Evolutionary conservation across 2,329 filamentous ascomycete genomes (phyloP).

Genomic region (Rutstroemia sp.): DNA sequence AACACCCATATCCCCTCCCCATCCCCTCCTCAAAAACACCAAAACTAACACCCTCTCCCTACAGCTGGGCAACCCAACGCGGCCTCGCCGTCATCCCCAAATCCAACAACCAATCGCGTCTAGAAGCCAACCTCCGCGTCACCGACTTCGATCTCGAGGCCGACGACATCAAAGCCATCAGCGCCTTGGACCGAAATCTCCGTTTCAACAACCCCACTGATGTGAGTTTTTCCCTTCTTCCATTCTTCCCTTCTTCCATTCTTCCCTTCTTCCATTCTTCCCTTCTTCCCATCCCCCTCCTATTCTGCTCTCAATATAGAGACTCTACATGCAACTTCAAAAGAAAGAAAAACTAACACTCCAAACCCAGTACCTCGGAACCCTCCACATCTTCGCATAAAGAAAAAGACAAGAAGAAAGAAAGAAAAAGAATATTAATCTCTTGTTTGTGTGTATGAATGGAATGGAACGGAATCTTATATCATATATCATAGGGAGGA

Average conservation of each 20-base stretch:
- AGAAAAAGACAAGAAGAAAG: neutral
- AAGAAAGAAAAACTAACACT: conserved; percentile 2
- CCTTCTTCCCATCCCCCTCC: neutral
- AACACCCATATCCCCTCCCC: too few species aligned
- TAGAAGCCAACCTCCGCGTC: conserved; percentile 61
- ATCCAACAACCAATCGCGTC: conserved; percentile 49
- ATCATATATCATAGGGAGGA: neutral
- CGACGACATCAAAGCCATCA: conserved; percentile 61
- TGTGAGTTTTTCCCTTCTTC: conserved; percentile 8
- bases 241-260: too few species aligned
- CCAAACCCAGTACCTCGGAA: conserved; percentile 37
- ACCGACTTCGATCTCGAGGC: conserved; percentile 57
- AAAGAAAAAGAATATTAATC: neutral
- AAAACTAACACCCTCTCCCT: neutral
- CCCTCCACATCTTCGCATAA: conserved; percentile 46
- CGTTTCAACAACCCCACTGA: conserved; percentile 72
- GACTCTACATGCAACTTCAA: neutral
- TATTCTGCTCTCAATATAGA: neutral
- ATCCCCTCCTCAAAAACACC: too few species aligned
- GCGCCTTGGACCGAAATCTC: conserved; percentile 54
- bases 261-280: too few species aligned
- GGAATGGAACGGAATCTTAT: neutral
- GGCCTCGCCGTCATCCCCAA: conserved; percentile 78
- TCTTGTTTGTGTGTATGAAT: too few species aligned
- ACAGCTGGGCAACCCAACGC: conserved; percentile 77